Base-by-base conservation (phyloP, 805 yeast species). In the Sugiyamaella qingdaonensis region DNA sequence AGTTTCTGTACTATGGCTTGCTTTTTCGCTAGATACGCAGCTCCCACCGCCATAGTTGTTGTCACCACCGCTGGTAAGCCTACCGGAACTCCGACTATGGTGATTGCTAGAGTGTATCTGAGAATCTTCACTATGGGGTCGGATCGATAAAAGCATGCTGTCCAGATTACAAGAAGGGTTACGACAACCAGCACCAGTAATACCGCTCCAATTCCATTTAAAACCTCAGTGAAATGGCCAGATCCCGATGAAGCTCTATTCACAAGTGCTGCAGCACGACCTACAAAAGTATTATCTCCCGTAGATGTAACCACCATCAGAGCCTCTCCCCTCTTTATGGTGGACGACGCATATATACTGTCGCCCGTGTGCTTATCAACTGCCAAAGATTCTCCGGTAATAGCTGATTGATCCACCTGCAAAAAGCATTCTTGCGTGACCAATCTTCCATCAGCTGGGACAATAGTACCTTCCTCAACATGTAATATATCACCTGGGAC, bases 11-110 rank as follows among this genome's bases (percentile, higher is more conserved):
- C 97, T 80, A 90, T 90, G 65, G 97, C 97, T 78, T 88, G 88
- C 78, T 89, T 90, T 83, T 89, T 88, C 68, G 97, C 97, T 71
- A 90, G 80, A 86, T 90, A 88, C 71, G 97, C 96, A 74, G 97
- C 97, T 84, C 97, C 97, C 76, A 91, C 97, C 75, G 97, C 97
- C 97, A 90, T 89, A 73, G 97, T 90, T 68, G 96, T 90, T 80
- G 97, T 90, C 64, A 89, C 96, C 70, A 90, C 97, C 73, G 96
- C 96, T 74, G 97, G 97, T 73, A 90, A 84, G 86, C 97, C 97
- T 64, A 90, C 97, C 73, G 97, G 97, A 66, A 90, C 97, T 85
- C 97, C 97, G 67, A 90, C 85, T 76, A 90, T 88, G 78, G 96
- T 90, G 74, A 90, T 89, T 65, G 96, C 97, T 72, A 90, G 78